Base-by-base conservation (phyloP, 2,329 filamentous ascomycete species). In the Cercospora canescens region DNA sequence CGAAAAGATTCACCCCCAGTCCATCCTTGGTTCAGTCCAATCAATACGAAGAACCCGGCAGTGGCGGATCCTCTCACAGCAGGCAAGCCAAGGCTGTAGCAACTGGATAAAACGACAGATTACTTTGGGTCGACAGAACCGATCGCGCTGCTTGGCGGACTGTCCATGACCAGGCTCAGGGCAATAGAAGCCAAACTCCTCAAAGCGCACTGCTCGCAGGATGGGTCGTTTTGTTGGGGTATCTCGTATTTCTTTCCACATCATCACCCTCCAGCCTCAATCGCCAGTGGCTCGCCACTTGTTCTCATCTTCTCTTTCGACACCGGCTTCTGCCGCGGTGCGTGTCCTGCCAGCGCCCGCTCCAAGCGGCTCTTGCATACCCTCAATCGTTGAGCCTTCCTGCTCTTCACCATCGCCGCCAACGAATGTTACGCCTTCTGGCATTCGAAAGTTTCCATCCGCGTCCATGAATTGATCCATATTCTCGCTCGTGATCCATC, bases 401-500 rank as follows among this genome's bases (percentile, higher is more conserved):
- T 68, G 79, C 24, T 76, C 75, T 1, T 73, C 83, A 55, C 81
- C 83, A 24, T 77, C 76, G 26, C 86, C 87, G 69, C 89, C 88
- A 57, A 86, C 83, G 50, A 86, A 84, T 65, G 85, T 84, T 28
- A 88, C 88, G 1, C 87, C 89, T 8, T 89, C 89, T 63, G 88
- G 88, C 52, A 89, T 89, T 21, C 90, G 90, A 86, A 90, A 94
- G 75, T 94, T 93, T 2, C 92, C 92, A 8, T 93, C 86, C 68
- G 86, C 88, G 72, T 95, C 91, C 78, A 95, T 91, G 75, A 88
- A 96, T 71, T 96, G 87, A 69, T 90, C 84, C 76, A 96, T 89
- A 73, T 97, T 98, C 64, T 97, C 94, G 8, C 92, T 91, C 16
- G 94, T 98, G 75, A 98, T 93, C 91, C 91, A 94, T 0, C 91